Percentiles rank a stretch among this genome's conserved stretches.
phyloP scores from a whole-genome alignment of 768 basidiomycete genomes.

The Suillus paluster region DNA sequence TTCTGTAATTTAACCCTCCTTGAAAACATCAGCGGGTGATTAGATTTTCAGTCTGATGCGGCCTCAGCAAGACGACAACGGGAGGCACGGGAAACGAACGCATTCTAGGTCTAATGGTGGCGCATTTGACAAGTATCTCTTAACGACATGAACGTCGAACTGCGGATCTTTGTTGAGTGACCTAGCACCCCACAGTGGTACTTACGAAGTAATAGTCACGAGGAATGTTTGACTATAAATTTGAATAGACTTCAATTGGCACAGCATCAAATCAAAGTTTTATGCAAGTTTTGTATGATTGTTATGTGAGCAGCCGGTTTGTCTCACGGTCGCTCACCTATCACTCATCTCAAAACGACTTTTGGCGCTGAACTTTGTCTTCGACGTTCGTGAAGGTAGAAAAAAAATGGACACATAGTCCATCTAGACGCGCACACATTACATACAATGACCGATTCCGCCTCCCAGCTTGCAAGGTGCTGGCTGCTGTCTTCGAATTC shows the following conservation, averaged over 20 bases:
- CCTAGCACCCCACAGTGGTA: no score
- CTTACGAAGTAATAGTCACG: not conserved
- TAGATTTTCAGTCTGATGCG: no score
- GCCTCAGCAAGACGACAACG: no score
- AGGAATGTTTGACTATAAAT: no score
- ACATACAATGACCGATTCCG: conserved; percentile 45
- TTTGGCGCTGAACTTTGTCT: conserved; percentile 9
- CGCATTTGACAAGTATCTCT: not conserved
- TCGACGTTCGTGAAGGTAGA: conserved; percentile 8
- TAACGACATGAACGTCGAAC: not conserved
- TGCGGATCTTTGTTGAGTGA: not conserved
- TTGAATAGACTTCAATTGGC: no score
- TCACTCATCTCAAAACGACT: conserved; percentile 6
- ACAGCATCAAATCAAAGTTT: not conserved
- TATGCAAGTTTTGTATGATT: no score
- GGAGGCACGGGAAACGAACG: not conserved
- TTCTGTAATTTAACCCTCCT: conserved; percentile 9
- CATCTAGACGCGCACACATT: conserved; percentile 7
- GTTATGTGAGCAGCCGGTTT: conserved; percentile 1
- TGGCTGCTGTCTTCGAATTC: conserved; percentile 3
- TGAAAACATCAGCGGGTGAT: conserved; percentile 6
- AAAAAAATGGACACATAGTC: conserved; percentile 31
- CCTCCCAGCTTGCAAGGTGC: conserved; percentile 43
- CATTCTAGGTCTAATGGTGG: not conserved
- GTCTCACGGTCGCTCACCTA: conserved; percentile 2